phyloP scores from a whole-genome alignment of 2,329 filamentous ascomycete species.

The Fusarium anthophilum region DNA sequence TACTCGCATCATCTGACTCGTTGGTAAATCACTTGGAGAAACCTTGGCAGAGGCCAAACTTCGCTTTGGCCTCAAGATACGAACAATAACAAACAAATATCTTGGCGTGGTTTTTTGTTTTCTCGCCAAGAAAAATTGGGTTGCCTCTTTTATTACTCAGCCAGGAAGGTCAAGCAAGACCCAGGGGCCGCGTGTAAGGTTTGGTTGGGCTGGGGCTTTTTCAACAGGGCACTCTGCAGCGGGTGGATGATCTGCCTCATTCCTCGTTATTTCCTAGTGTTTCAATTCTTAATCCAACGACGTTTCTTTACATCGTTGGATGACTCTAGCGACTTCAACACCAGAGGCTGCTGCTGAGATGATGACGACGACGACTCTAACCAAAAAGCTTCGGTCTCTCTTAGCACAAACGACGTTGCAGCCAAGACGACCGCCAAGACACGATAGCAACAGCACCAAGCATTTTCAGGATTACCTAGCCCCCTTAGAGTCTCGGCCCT shows the following conservation, averaged over 20 bases:
- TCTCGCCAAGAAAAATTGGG: slow-evolving; percentile 7
- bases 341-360: not conserved
- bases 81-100: not conserved
- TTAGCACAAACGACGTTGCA: slow-evolving; percentile 12
- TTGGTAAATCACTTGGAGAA: not conserved
- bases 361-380: slow-evolving; percentile 20
- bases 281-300: slow-evolving; percentile 17
- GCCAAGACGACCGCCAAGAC: slow-evolving; percentile 31
- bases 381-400: slow-evolving; percentile 1
- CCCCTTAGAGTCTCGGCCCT: slow-evolving; percentile 18
- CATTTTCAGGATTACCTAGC: not conserved
- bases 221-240: not conserved
- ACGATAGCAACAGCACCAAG: slow-evolving; percentile 20
- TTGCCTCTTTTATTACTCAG: not conserved
- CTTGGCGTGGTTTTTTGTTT: slow-evolving; percentile 10
- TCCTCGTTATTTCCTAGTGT: not conserved
- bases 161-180: not conserved
- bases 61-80: slow-evolving; percentile 9
- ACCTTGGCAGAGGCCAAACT: slow-evolving; percentile 5
- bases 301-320: not conserved
- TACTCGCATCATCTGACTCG: slow-evolving; percentile 12
- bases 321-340: not conserved
- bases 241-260: not conserved
- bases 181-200: not conserved
- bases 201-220: not conserved